Percentiles rank a stretch among this genome's conserved stretches.
Conservation (phyloP, 768 basidiomycete genomes). For the Hygrophorus pudorinus region DNA sequence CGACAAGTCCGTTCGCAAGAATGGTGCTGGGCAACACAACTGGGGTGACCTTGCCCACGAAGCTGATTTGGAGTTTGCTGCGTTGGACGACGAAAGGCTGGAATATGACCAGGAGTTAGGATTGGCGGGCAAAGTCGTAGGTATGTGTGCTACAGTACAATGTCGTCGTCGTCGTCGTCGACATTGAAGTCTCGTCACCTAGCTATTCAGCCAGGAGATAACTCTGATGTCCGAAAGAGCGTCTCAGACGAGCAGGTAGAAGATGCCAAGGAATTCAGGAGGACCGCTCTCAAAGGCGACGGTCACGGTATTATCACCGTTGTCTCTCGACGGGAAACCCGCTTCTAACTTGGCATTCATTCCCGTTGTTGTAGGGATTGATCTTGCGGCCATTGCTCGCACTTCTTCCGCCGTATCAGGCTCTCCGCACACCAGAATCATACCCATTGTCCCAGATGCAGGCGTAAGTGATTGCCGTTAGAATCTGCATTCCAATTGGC, state of each 20-base stretch:
- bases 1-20: constrained; percentile 63
- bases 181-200: no score
- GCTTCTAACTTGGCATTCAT: constrained; percentile 1
- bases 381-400: constrained; percentile 74
- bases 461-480: neutral
- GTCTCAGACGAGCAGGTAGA: constrained; percentile 57
- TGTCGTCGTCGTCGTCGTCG: no score
- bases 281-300: constrained; percentile 63
- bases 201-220: neutral
- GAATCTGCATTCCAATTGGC: neutral
- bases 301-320: constrained; percentile 42
- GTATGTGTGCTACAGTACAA: constrained; percentile 1
- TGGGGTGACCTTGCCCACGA: constrained; percentile 74
- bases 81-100: constrained; percentile 46
- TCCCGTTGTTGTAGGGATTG: constrained; percentile 26
- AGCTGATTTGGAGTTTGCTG: constrained; percentile 46
- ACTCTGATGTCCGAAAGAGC: constrained; percentile 25
- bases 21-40: constrained; percentile 74
- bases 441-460: neutral
- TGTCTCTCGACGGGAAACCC: neutral
- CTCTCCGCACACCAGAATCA: constrained; percentile 28
- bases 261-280: constrained; percentile 58
- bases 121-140: neutral
- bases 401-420: constrained; percentile 64
- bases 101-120: constrained; percentile 29